Evolutionary conservation across 352 stramenopile genomes (phyloP), one percentile per base, ranked within the genome.

Genomic region (Phytopythium chamaehyphon): DNA sequence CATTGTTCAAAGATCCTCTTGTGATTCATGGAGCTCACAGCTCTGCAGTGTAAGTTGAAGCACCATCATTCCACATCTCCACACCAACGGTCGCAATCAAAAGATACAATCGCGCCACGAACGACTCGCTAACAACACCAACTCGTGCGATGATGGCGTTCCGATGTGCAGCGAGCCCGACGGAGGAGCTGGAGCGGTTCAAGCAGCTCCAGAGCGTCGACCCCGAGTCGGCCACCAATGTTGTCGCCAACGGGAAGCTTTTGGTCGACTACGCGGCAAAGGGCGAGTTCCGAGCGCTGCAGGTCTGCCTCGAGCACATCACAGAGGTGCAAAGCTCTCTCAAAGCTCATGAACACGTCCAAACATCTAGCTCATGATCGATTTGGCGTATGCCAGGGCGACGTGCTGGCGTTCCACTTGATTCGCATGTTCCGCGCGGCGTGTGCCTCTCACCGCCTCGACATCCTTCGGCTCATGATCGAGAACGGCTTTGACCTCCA

Each of bases 371-470:
- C 48, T 21, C 6, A 26, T 33, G 14, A 26, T 1, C 9, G 28
- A 47, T 37, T 12, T 51, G 11, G 33, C 43, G 31, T 21, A 6
- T 40, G 35, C 16, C 39, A 86, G 64, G 58, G 69, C 9, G 69
- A 75, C 46, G 61, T 83, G 35, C 51, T 88, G 42, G 58, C 80
- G 21, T 91, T 87, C 53, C 83, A 89, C 51, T 60, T 55, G 19
- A 65, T 84, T 42, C 73, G 73, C 31, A 87, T 88, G 71, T 91
- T 91, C 43, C 75, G 76, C 22, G 63, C 75, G 18, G 81, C 81
- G 51, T 87, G 73, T 42, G 14, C 36, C 3, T 47, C 42, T 9
- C 65, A 53, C 3, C 69, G 69, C 22, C 40, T 90, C 21, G 79
- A 89, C 48, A 66, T 90, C 22, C 46, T 92, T 36, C 70, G 61